These are phyloP conservation scores for Dentiscutata heterogama DNA, from an alignment of 371 early-diverging fungal genomes.

Conservation along the genomic window DNA sequence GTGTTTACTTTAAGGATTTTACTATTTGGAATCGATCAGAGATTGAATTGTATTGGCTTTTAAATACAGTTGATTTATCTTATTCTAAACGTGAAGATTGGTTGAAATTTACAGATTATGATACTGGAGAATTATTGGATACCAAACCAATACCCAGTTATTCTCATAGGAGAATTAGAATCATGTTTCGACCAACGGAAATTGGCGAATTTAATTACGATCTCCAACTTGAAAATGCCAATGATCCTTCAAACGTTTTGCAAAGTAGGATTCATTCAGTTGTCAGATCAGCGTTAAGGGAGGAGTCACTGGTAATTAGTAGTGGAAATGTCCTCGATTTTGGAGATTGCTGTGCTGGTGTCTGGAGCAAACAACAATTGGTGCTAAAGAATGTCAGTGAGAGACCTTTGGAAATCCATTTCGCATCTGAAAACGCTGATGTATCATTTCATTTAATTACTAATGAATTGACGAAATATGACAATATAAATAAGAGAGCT, in stretches of 20 bases:
- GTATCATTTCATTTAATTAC: slow-evolving; percentile 72
- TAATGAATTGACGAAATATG: slow-evolving; percentile 48
- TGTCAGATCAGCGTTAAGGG: slow-evolving; percentile 79
- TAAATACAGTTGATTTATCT: slow-evolving; percentile 77
- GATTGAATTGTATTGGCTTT: slow-evolving; percentile 89
- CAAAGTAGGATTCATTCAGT: slow-evolving; percentile 86
- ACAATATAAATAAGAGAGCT: neutral
- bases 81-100: slow-evolving; percentile 66
- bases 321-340: slow-evolving; percentile 89
- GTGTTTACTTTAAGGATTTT: slow-evolving; percentile 89
- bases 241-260: slow-evolving; percentile 86
- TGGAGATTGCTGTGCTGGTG: slow-evolving; percentile 92
- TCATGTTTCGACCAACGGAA: slow-evolving; percentile 88
- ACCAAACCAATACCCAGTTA: slow-evolving; percentile 75
- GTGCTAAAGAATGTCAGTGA: slow-evolving; percentile 89
- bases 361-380: slow-evolving; percentile 82
- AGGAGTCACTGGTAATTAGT: slow-evolving; percentile 82
- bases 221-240: slow-evolving; percentile 89
- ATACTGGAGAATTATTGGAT: slow-evolving; percentile 70
- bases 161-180: slow-evolving; percentile 77
- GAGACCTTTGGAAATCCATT: slow-evolving; percentile 78
- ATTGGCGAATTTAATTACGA: slow-evolving; percentile 93
- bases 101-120: slow-evolving; percentile 80
- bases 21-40: slow-evolving; percentile 92
- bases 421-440: slow-evolving; percentile 83